Evolutionary conservation across 2,329 filamentous ascomycete species (phyloP), one percentile per base, ranked within the genome.

Genomic region (Mariannaea elegans): DNA sequence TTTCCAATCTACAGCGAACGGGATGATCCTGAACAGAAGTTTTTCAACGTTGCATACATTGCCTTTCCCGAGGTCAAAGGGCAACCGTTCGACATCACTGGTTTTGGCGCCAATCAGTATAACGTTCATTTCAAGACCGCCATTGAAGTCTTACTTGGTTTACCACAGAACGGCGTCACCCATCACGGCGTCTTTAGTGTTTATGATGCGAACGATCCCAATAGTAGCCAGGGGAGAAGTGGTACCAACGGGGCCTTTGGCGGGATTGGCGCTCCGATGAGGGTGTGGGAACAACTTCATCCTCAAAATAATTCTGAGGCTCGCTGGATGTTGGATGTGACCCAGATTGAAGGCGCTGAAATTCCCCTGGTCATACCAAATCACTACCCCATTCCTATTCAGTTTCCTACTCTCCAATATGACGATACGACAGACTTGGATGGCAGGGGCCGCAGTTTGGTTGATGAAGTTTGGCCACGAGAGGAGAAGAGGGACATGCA

Each of bases 81-180:
- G 1, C 2, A 14, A 1, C 27, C 6, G 3, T 70, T 69, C 18
- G 21, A 24, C 8, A 50, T 64, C 16, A 13, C 47, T 3, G 42
- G 44, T 3, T 75, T 68, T 59, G 70, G 61, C 2, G 62, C 65
- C 12, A 67, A 74, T 41, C 68, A 72, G 42, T 75, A 66, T 55
- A 67, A 67, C 36, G 50, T 49, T 0, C 67, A 69, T 23, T 47
- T 76, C 16, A 61, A 49, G 24, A 64, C 66, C 1, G 65, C 69
- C 0, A 59, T 72, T 6, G 69, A 75, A 3, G 66, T 75, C 5
- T 36, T 76, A 4, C 46, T 69, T 3, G 71, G 71, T 2, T 53
- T 12, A 2, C 54, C 61, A 1, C 14, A 34, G 1, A n/a, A 19
- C 10, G 23, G 19, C 2, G 3, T 24, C 5, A 51, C 51, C n/a